These are phyloP conservation scores for Talaromyces nanjingensis DNA, from an alignment of 495 filamentous ascomycete genomes.

Conservation along the genomic window DNA sequence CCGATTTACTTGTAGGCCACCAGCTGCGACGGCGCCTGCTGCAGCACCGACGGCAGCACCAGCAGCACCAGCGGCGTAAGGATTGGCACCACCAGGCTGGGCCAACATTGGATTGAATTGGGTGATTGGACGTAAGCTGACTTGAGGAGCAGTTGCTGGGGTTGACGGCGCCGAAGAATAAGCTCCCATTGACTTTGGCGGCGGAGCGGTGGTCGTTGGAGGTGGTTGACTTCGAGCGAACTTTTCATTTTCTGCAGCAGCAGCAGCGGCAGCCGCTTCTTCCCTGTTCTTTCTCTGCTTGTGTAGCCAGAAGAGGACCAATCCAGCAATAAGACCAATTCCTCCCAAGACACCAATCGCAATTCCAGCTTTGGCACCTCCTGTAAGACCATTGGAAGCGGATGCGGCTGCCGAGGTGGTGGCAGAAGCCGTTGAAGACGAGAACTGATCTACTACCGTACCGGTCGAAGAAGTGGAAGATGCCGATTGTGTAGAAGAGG, in stretches of 20 bases:
- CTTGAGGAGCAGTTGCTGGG: slow-evolving; percentile 62
- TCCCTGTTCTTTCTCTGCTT: slow-evolving; percentile 52
- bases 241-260: slow-evolving; percentile 59
- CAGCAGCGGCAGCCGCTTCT: slow-evolving; percentile 35
- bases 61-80: slow-evolving; percentile 15
- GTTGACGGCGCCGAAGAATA: slow-evolving; percentile 24
- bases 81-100: slow-evolving; percentile 24
- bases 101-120: slow-evolving; percentile 66
- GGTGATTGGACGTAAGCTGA: slow-evolving; percentile 82
- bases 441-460: slow-evolving; percentile 10
- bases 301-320: slow-evolving; percentile 60
- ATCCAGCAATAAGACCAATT: slow-evolving; percentile 50
- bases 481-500: slow-evolving; percentile 15
- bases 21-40: slow-evolving; percentile 11
- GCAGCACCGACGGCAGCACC: slow-evolving; percentile 14
- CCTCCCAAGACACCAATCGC: slow-evolving; percentile 68
- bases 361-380: slow-evolving; percentile 74
- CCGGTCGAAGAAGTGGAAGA: slow-evolving; percentile 19
- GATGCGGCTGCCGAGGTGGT: slow-evolving; percentile 16
- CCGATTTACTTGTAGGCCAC: slow-evolving; percentile 16
- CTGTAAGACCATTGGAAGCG: slow-evolving; percentile 43
- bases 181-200: slow-evolving; percentile 32
- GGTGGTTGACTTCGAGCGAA: slow-evolving; percentile 23
- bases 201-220: slow-evolving; percentile 24
- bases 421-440: slow-evolving; percentile 15